A percentile compares a stretch with the other conserved stretches of the same genome.
Conservation (phyloP, 148 eudicot genomes). For the Amaranthus hypochondriacus region DNA sequence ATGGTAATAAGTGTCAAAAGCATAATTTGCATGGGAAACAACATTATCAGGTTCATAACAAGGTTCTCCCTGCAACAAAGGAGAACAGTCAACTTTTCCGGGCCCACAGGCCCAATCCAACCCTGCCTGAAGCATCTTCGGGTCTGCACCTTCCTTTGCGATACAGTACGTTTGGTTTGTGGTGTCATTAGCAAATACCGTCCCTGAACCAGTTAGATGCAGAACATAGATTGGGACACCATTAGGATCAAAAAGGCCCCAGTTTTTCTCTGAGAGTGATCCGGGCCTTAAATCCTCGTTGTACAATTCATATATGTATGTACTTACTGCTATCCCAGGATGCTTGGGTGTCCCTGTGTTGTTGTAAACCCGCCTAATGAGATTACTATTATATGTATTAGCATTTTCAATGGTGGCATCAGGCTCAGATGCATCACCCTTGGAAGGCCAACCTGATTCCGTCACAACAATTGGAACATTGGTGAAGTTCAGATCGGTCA, state of each 20-base stretch:
- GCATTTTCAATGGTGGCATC: slow-evolving; percentile 82
- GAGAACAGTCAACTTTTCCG: slow-evolving; percentile 77
- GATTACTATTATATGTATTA: slow-evolving; percentile 79
- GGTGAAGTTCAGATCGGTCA: slow-evolving; percentile 75
- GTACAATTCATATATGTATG: slow-evolving; percentile 81
- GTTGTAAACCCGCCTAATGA: slow-evolving; percentile 69
- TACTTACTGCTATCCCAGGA: slow-evolving; percentile 71
- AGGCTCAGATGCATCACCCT: slow-evolving; percentile 73
- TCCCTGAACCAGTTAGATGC: slow-evolving; percentile 72
- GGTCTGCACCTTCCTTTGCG: slow-evolving; percentile 66
- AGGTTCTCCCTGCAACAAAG: slow-evolving; percentile 61
- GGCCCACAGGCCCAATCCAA: slow-evolving; percentile 99
- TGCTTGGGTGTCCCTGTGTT: slow-evolving; percentile 94
- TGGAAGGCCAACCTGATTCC: slow-evolving; percentile 97
- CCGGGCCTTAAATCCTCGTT: slow-evolving; percentile 80
- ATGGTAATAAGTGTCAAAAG: slow-evolving; percentile 83
- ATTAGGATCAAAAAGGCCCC: slow-evolving; percentile 79
- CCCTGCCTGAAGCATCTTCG: slow-evolving; percentile 84
- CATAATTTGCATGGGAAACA: slow-evolving; percentile 69
- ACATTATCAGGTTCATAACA: slow-evolving; percentile 88
- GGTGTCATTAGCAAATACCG: slow-evolving; percentile 74
- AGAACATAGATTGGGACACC: slow-evolving; percentile 67
- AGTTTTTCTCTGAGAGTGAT: slow-evolving; percentile 70
- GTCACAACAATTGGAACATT: slow-evolving; percentile 76
- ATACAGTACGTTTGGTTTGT: slow-evolving; percentile 86